Evolutionary conservation across 164 flowering plant genomes (phyloP).

Genomic region (Vitis riparia): DNA sequence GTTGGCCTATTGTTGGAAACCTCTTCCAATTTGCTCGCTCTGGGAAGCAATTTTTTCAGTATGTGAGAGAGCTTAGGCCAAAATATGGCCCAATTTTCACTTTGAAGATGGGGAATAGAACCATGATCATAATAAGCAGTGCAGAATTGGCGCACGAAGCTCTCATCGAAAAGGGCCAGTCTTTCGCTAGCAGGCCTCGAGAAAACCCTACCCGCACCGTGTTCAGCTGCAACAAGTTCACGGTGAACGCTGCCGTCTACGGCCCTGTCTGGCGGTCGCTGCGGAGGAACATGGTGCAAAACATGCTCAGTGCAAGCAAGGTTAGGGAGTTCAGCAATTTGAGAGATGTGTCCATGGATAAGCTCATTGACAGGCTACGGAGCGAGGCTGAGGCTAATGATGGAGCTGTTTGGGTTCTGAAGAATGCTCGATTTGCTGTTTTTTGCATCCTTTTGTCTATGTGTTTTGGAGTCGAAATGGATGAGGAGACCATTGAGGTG

Average conservation of each 20-base stretch:
- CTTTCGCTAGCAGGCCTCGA: conserved; percentile 68
- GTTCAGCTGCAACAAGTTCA: conserved; percentile 85
- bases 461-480: conserved; percentile 92
- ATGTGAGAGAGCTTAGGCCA: conserved; percentile 40
- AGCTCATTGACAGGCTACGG: conserved; percentile 42
- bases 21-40: conserved; percentile 83
- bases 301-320: conserved; percentile 61
- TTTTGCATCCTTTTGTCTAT: conserved; percentile 78
- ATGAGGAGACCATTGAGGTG: conserved; percentile 45
- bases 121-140: conserved; percentile 57
- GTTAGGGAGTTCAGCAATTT: conserved; percentile 51
- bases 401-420: conserved; percentile 74
- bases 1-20: conserved; percentile 91
- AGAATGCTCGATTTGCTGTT: conserved; percentile 73
- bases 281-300: conserved; percentile 90
- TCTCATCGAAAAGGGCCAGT: conserved; percentile 52
- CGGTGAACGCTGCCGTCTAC: conserved; percentile 81
- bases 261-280: conserved; percentile 91
- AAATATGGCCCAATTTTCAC: conserved; percentile 81
- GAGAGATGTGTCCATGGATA: conserved; percentile 66
- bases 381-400: conserved; percentile 47
- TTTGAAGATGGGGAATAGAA: conserved; percentile 77
- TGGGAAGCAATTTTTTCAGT: conserved; percentile 72
- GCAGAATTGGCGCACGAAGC: conserved; percentile 73
- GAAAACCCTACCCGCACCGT: conserved; percentile 79